Base-by-base conservation (phyloP, 2,329 filamentous ascomycete genomes). In the Aureobasidium pullulans region DNA sequence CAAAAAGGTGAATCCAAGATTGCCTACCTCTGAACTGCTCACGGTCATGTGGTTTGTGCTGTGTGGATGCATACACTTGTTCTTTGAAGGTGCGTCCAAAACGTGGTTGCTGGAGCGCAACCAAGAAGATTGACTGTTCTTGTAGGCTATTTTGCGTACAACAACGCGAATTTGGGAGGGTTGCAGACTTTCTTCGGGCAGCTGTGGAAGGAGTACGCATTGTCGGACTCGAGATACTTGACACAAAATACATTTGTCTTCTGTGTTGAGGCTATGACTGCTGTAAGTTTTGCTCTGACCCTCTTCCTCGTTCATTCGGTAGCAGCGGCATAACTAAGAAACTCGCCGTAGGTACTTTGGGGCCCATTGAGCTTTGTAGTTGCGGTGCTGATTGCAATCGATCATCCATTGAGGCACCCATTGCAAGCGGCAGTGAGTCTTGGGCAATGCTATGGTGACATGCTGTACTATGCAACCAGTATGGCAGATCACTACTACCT, bases 161-260 rank as follows among this genome's bases (percentile, higher is more conserved):
- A 92, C 70, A 87, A 89, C 70, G 73, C 77, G 23, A 76, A 75
- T 28, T 80, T 96, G 70, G 83, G 85, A 0, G 77, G 81, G 10
- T 83, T 83, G 61, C 86, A 90, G 70, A 84, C 86, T 58, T 75
- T 94, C 7, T 87, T 92, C 60, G 89, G 87, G 2, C 90, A 96
- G 76, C 78, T 96, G 46, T 96, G 91, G 91, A 96, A 96, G 70
- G 91, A 96, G 73, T 96, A 96, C 71, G 81, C 89, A 3, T 80
- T 92, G 36, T 92, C 89, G 2, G 91, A 96, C 75, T 95, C 90
- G 58, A 82, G 91, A 44, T 96, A 96, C 69, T 77, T 96, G 66
- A 91, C 87, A 2, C 84, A 85, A 16, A 88, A 94, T 69, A 81
- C 86, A 1, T 91, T 96, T 67, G 90, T 94, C 66, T 77, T 96